A percentile compares a stretch with the other conserved stretches of the same genome.
Evolutionary conservation across 768 basidiomycete genomes (phyloP).

Genomic region (Leccinum pellstonianum): DNA sequence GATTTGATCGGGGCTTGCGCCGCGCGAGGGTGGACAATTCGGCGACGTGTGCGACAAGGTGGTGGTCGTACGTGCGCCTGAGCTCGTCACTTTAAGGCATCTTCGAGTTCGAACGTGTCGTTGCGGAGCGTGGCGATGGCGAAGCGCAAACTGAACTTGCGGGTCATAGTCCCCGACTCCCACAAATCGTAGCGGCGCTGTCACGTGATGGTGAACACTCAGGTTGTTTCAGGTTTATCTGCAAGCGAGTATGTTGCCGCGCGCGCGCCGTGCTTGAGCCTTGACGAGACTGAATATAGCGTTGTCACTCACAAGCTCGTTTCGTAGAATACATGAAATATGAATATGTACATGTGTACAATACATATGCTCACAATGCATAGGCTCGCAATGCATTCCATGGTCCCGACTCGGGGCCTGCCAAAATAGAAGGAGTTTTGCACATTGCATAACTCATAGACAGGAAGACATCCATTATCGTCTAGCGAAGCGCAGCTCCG

Average conservation of each 20-base stretch:
- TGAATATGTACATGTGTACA: background rate
- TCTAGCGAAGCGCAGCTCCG: conserved; percentile 29
- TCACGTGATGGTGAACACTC: too few relatives aligned
- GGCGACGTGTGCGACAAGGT: conserved; percentile 49
- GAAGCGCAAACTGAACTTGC: too few relatives aligned
- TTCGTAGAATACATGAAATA: too few relatives aligned
- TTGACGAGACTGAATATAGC: background rate
- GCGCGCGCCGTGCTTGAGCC: background rate
- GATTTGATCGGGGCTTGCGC: conserved; percentile 29
- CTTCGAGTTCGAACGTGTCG: conserved; percentile 60
- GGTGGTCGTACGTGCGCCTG: conserved; percentile 47
- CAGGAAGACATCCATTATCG: background rate
- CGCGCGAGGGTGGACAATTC: conserved; percentile 49
- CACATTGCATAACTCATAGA: background rate
- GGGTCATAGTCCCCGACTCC: too few relatives aligned
- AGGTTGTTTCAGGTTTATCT: too few relatives aligned
- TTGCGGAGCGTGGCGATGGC: conserved; percentile 51
- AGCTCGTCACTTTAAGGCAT: conserved; percentile 46
- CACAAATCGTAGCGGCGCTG: too few relatives aligned
- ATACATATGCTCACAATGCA: background rate
- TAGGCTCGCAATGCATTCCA: background rate
- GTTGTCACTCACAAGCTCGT: background rate
- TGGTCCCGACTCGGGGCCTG: background rate
- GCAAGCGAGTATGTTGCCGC: conserved; percentile 10
- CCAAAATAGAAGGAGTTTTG: background rate